A percentile compares a stretch with the other conserved stretches of the same genome.
phyloP scores from a whole-genome alignment of 169 alveolate genomes.

The Babesia bovis region DNA sequence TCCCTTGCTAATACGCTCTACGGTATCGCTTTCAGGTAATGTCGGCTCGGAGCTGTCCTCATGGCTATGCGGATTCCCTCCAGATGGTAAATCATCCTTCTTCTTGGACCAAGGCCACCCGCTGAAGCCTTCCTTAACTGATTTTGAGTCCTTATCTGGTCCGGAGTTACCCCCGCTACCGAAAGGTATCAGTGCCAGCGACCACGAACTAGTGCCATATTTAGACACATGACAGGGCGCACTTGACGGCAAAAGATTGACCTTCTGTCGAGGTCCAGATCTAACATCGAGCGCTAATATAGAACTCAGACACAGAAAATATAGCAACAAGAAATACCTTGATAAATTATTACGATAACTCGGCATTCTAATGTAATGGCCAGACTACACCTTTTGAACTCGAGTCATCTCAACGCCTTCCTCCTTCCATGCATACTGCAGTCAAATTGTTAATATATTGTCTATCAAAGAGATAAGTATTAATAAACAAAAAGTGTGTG shows the following conservation, averaged over 20 bases:
- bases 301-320: not conserved
- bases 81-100: too few species aligned
- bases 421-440: conserved; percentile 1
- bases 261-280: not conserved
- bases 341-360: not conserved
- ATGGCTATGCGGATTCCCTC: too few species aligned
- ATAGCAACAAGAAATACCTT: not conserved
- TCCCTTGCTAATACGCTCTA: not conserved
- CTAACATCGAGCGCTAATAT: conserved; percentile 5
- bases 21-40: not conserved
- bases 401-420: conserved; percentile 11
- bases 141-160: conserved; percentile 4
- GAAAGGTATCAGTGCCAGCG: conserved; percentile 54
- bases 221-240: not conserved
- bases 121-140: conserved; percentile 10
- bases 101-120: too few species aligned
- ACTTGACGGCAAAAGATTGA: not conserved
- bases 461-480: too few species aligned
- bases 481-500: too few species aligned
- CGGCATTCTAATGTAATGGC: conserved; percentile 24
- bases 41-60: not conserved
- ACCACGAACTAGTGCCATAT: not conserved
- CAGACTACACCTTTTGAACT: conserved; percentile 7
- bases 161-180: conserved; percentile 34
- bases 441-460: too few species aligned